These are phyloP conservation scores for Pulveroboletus frians DNA, from an alignment of 768 basidiomycete species.

Conservation along the genomic window DNA sequence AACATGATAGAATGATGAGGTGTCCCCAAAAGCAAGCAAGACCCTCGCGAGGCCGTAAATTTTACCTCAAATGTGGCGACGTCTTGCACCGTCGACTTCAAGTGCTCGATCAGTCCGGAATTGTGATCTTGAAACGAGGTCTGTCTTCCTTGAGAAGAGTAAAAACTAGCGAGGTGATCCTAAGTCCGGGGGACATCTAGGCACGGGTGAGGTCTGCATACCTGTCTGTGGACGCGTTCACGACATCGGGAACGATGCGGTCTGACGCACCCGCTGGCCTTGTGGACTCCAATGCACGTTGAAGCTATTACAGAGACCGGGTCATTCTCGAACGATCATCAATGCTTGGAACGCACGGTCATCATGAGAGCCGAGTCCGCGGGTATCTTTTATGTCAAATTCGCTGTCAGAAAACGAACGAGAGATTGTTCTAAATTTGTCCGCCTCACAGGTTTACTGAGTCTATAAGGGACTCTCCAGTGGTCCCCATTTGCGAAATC, in stretches of 20 bases:
- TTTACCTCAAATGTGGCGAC: conserved; percentile 67
- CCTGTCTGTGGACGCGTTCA: conserved; percentile 85
- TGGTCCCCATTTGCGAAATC: conserved; percentile 51
- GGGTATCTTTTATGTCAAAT: conserved; percentile 36
- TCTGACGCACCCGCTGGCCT: conserved; percentile 37
- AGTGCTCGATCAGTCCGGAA: conserved; percentile 50
- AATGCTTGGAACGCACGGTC: conserved; percentile 37
- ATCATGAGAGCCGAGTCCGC: conserved; percentile 53
- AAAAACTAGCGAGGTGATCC: conserved; percentile 49
- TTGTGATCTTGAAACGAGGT: conserved; percentile 80
- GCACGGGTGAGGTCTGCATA: conserved; percentile 22
- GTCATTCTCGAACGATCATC: not conserved
- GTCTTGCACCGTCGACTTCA: conserved; percentile 46
- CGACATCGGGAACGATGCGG: conserved; percentile 37
- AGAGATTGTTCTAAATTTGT: not conserved
- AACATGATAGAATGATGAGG: not conserved
- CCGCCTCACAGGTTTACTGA: conserved; percentile 56
- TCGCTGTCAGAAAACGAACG: conserved; percentile 5
- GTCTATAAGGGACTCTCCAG: conserved; percentile 48
- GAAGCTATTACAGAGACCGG: conserved; percentile 36
- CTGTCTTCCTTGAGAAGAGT: conserved; percentile 80
- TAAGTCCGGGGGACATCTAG: conserved; percentile 2
- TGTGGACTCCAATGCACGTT: conserved; percentile 38
- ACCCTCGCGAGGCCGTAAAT: not conserved
- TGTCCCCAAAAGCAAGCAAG: not conserved